phyloP scores from a whole-genome alignment of 345 rosid species.

The Stellera chamaejasme region DNA sequence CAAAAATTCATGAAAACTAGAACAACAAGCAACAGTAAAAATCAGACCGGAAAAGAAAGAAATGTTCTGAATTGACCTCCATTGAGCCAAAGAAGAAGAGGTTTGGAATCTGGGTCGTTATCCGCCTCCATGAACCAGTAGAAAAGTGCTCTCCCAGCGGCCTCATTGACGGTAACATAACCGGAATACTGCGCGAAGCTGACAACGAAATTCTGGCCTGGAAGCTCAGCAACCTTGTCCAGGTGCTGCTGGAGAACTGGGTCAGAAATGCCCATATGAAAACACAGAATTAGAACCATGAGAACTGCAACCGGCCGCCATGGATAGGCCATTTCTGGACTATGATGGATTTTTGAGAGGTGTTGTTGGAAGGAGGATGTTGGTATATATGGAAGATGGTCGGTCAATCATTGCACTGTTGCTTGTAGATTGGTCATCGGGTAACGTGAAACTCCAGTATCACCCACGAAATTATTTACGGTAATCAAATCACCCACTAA shows the following conservation, averaged over 20 bases:
- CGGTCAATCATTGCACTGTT: too few species aligned
- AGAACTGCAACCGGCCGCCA: neutral
- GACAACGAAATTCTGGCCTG: slow-evolving; percentile 62
- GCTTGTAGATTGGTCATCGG: too few species aligned
- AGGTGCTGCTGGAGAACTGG: slow-evolving; percentile 39
- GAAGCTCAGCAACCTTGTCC: slow-evolving; percentile 53
- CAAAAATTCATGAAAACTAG: neutral
- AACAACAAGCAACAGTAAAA: neutral
- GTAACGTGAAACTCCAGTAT: too few species aligned
- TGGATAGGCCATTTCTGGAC: slow-evolving; percentile 12
- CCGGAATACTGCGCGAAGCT: slow-evolving; percentile 74
- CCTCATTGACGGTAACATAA: slow-evolving; percentile 54
- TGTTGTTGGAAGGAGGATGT: too few species aligned
- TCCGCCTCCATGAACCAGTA: slow-evolving; percentile 81
- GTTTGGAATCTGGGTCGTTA: slow-evolving; percentile 73
- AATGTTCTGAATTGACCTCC: slow-evolving; percentile 38
- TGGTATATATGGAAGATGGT: too few species aligned
- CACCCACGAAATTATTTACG: too few species aligned
- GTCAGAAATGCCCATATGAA: slow-evolving; percentile 25
- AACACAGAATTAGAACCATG: slow-evolving; percentile 9
- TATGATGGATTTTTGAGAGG: too few species aligned
- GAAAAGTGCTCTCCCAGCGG: slow-evolving; percentile 65
- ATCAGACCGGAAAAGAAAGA: neutral
- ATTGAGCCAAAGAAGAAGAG: slow-evolving; percentile 86
- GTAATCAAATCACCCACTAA: too few species aligned